These are phyloP conservation scores for Oryza punctata DNA, from an alignment of 176 grass and related monocot genomes.

Conservation along the genomic window DNA sequence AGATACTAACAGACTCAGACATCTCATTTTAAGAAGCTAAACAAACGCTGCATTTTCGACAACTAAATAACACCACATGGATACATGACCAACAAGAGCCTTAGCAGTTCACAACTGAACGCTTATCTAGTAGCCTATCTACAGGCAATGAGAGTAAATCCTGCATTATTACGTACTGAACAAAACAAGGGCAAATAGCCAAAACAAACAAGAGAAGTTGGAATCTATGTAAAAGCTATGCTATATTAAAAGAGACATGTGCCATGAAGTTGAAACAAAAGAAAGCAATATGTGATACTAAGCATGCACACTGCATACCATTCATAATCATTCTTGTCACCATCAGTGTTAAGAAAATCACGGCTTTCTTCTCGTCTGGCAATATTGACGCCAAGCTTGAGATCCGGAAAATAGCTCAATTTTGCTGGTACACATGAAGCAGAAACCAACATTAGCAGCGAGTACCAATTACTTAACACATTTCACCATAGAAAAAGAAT, in stretches of 20 bases:
- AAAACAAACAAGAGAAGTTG: conserved; percentile 11
- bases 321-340: conserved; percentile 92
- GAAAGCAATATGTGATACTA: conserved; percentile 27
- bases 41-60: not conserved
- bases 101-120: not conserved
- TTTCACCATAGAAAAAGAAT: conserved; percentile 9
- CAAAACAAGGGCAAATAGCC: not conserved
- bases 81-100: not conserved
- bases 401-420: conserved; percentile 71
- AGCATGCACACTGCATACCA: conserved; percentile 56
- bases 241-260: not conserved
- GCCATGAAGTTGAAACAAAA: conserved; percentile 29
- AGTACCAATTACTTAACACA: conserved; percentile 5
- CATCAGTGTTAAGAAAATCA: conserved; percentile 79
- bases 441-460: conserved; percentile 25
- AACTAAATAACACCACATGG: not conserved
- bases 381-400: conserved; percentile 72
- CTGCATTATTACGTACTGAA: not conserved
- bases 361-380: conserved; percentile 64
- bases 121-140: conserved; percentile 2
- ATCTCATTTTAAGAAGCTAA: not conserved
- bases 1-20: not conserved
- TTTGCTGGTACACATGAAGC: conserved; percentile 57
- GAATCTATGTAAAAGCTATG: conserved; percentile 25
- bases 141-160: not conserved